These are phyloP conservation scores for Hypoxylon lienhwacheense DNA, from an alignment of 495 filamentous ascomycete genomes.

Conservation along the genomic window DNA sequence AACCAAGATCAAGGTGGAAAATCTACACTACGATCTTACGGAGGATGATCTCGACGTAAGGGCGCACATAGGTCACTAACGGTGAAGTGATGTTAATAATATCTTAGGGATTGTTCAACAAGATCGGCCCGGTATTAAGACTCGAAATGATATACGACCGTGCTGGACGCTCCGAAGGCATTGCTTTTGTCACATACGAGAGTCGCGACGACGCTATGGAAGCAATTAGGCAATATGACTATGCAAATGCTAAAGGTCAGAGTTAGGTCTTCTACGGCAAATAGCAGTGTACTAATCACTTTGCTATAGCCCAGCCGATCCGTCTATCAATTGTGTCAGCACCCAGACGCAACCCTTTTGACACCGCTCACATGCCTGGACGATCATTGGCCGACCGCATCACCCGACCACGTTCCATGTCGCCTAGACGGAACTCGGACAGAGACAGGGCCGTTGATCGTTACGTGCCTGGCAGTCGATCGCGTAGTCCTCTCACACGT, in stretches of 20 bases:
- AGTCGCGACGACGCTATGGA: constrained; percentile 65
- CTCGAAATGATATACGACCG: constrained; percentile 83
- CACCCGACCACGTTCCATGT: constrained; percentile 55
- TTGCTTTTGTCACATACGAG: constrained; percentile 81
- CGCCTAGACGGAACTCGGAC: constrained; percentile 61
- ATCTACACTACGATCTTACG: constrained; percentile 90
- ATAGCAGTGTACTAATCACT: constrained; percentile 15
- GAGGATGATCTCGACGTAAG: constrained; percentile 81
- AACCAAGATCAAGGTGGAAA: constrained; percentile 81
- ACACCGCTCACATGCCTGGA: constrained; percentile 56
- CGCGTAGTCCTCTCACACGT: constrained; percentile 51
- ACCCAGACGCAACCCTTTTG: constrained; percentile 58
- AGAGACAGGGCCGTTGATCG: constrained; percentile 77
- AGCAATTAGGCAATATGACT: constrained; percentile 81
- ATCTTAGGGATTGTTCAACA: constrained; percentile 73
- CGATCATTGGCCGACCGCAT: constrained; percentile 78
- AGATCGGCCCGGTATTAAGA: constrained; percentile 71
- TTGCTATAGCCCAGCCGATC: constrained; percentile 70
- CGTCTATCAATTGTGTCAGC: constrained; percentile 66
- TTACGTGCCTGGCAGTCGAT: constrained; percentile 68
- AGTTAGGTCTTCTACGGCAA: not conserved
- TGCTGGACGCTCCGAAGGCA: constrained; percentile 84
- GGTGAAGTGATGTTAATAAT: constrained; percentile 12
- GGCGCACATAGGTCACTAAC: not conserved
- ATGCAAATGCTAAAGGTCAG: constrained; percentile 83